Evolutionary conservation across 2,329 filamentous ascomycete genomes (phyloP), one percentile per base, ranked within the genome.

Genomic region (Colletotrichum trifolii): DNA sequence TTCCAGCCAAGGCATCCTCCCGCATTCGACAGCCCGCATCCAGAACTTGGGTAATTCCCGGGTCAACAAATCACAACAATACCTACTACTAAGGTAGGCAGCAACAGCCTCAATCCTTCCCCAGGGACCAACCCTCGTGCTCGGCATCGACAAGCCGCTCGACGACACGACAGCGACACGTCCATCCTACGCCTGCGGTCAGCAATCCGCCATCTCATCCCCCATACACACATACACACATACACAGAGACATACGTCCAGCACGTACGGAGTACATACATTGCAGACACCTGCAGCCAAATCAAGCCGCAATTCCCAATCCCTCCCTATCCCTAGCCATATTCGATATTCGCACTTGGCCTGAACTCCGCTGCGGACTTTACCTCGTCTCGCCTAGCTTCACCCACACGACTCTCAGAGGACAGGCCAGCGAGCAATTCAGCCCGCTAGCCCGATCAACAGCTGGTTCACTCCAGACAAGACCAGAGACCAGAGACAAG

Each of bases 351-450:
- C 59, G n/a, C 48, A 11, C 49, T 52, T 25, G 35, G n/a, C 39
- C 39, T 34, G 35, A 66, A 64, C 60, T 66, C 64, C 64, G 64
- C 64, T 38, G 64, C 64, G 60, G 64, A 66, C 60, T 60, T 63
- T 50, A 38, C 15, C 25, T 65, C 25, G 10, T 55, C 40, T 46
- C 62, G 58, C 39, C 62, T 56, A 65, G 52, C 53, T 62, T 47
- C 25, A 25, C 25, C 25, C 25, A 25, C 25, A 25, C 25, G 25
- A 25, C 25, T 25, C 25, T 25, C 3, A 25, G 25, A 25, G 25
- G 25, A 25, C 25, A 5, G 4, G 25, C 25, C 25, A 25, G 25
- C 25, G 25, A 25, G 25, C 25, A 25, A 5, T 25, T 25, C 25
- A 25, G 4, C 25, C 25, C 25, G 25, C 25, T 5, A 25, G 25